These are phyloP conservation scores for Elsinoe fawcettii DNA, from an alignment of 2,329 filamentous ascomycete species.

Conservation along the genomic window DNA sequence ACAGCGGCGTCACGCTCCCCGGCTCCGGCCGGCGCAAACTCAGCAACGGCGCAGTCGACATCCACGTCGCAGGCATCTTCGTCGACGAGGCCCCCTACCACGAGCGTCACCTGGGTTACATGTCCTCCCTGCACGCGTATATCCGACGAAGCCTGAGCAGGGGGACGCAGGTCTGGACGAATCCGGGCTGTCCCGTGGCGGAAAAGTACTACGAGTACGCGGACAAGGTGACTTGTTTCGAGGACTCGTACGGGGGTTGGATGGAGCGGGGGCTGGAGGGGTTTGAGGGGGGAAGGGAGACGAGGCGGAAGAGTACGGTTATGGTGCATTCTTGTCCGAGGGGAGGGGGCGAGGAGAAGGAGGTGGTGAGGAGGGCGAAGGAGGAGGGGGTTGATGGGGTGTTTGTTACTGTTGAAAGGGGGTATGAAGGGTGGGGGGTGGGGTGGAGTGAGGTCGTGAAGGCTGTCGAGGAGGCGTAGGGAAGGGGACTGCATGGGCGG, in stretches of 20 bases:
- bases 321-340: constrained; percentile 20
- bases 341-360: neutral
- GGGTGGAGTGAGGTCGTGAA: constrained; percentile 4
- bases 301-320: constrained; percentile 19
- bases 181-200: constrained; percentile 20
- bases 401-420: constrained; percentile 12
- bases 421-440: constrained; percentile 14
- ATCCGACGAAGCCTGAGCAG: constrained; percentile 15
- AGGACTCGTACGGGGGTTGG: constrained; percentile 18
- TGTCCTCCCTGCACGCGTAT: constrained; percentile 18
- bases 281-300: constrained; percentile 12
- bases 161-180: constrained; percentile 22
- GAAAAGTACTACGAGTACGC: constrained; percentile 20
- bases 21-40: constrained; percentile 14
- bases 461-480: constrained; percentile 6
- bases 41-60: constrained; percentile 17
- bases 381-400: constrained; percentile 12
- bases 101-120: constrained; percentile 18
- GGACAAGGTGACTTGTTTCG: constrained; percentile 23
- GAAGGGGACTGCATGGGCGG: neutral
- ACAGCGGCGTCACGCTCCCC: constrained; percentile 4
- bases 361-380: constrained; percentile 9
- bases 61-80: constrained; percentile 26
- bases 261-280: constrained; percentile 16
- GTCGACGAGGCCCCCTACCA: constrained; percentile 25